Evolutionary conservation across 352 stramenopile genomes (phyloP), one percentile per base, ranked within the genome.

Genomic region (Phytopythium sindhum): DNA sequence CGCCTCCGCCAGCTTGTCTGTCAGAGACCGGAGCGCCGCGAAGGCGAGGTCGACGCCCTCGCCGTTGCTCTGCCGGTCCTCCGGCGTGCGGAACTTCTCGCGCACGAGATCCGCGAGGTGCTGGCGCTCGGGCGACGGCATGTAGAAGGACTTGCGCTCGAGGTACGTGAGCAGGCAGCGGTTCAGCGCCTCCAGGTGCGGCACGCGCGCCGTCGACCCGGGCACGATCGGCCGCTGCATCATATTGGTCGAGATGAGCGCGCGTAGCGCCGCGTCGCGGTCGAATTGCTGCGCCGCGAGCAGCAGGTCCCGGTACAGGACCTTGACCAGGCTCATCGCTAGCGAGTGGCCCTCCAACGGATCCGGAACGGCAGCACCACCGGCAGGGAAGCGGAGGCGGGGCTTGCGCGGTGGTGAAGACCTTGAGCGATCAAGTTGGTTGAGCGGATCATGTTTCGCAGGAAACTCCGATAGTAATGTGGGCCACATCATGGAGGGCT

Each of bases 231-330:
- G 66, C 4, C 75, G 80, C 41, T 83, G 71, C 11, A 86, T 71
- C 64, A 93, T 61, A 37, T 82, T 86, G 12, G 73, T 78, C 37
- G 84, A 89, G 0, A 95, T 45, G 19, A 92, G 67, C 33, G 84
- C 78, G 14, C 85, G 84, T 28, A 93, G 66, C 14, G 80, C 69
- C 37, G 69, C 70, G 48, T 86, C 73, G 33, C 74, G 65, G 72
- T 95, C 84, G 51, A 93, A 74, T 42, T 79, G 64, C 59, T 73
- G 75, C 39, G 82, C 81, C 19, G 64, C 68, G 35, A 62, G 50
- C 47, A 93, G 68, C 63, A 95, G 63, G 31, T 95, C 86, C 12
- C 84, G 81, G 66, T 93, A 95, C 44, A 93, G 63, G 53, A 80
- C 59, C 47, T 74, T 78, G 26, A 39, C 56, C 39, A 93, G 66